Conservation (phyloP, 1,139 yeast species). For the Scheffersomyces lignicola region DNA sequence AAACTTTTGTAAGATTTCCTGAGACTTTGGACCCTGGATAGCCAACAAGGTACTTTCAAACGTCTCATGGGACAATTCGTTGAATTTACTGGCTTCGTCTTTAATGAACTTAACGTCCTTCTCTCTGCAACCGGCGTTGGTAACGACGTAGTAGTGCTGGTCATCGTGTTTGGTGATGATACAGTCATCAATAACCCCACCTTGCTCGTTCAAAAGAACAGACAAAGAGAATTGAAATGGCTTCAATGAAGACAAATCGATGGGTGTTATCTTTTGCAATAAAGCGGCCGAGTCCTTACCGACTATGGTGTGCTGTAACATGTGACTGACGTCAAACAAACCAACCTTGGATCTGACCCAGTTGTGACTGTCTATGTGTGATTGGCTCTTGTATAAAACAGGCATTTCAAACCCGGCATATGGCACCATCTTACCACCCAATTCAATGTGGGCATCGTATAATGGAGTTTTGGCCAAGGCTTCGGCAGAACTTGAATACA, state of each 20-base stretch:
- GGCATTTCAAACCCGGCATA: constrained; percentile 98
- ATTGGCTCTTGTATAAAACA: constrained; percentile 74
- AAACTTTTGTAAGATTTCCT: constrained; percentile 61
- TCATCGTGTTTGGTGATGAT: constrained; percentile 83
- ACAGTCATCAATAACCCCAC: constrained; percentile 92
- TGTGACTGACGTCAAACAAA: constrained; percentile 92
- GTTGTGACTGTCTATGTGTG: constrained; percentile 88
- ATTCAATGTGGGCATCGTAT: constrained; percentile 71
- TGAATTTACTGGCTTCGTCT: constrained; percentile 45
- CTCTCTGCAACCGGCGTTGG: constrained; percentile 93
- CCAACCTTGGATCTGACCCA: constrained; percentile 93
- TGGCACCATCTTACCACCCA: constrained; percentile 90
- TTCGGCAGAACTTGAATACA: constrained; percentile 23
- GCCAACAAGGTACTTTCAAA: constrained; percentile 83
- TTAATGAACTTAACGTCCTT: constrained; percentile 70
- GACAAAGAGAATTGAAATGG: constrained; percentile 71
- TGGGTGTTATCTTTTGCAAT: constrained; percentile 80
- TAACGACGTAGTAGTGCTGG: constrained; percentile 84
- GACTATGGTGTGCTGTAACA: constrained; percentile 81
- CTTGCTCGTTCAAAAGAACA: constrained; percentile 69
- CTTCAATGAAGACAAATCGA: constrained; percentile 62
- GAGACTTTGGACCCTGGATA: constrained; percentile 87
- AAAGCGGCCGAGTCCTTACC: constrained; percentile 73
- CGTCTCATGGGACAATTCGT: constrained; percentile 55
- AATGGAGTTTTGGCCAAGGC: constrained; percentile 68